Base-by-base conservation (phyloP, 2,329 filamentous ascomycete genomes). In the Daldinia sp. region DNA sequence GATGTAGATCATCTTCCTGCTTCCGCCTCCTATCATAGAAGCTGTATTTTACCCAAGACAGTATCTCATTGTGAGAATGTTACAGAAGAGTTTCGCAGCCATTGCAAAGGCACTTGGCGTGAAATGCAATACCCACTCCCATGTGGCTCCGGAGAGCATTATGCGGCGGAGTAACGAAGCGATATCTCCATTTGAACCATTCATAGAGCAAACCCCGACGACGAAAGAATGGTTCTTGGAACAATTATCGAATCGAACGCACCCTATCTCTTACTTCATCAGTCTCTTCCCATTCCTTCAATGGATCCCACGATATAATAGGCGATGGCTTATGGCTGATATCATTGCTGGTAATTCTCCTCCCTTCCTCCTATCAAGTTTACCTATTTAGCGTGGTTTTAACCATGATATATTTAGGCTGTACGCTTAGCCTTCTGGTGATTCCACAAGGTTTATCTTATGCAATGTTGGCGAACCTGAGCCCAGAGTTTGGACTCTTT, bases 361-460 rank as follows among this genome's bases (percentile, higher is more conserved):
- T 3, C 13, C 45, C 27, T 4, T 30, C 19, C 1, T 21, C 1
- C 29, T 32, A 32, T 32, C 8, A 27, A 11, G 13, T 27, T 1
- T 15, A 45, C n/a, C n/a, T 32, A 11, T 17, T 5, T 1, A 30
- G 10, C 11, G 19, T 41, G 11, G 15, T 35, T 11, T 6, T 43
- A 13, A 45, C 29, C 11, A 48, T 11, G 11, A 32, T 32, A 32
- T 48, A 19, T 6, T 21, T 51, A 58, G 55, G 55, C 25, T 35
- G 17, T 35, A 58, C 55, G 29, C 47, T 58, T 3, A 21, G 29
- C 15, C 55, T 58, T 15, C 27, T 58, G 9, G 17, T 51, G 10
- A 51, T 58, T 3, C 55, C 55, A 25, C 55, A 58, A n/a, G 55
- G 55, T 1, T 37, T 58, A 13, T 58, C 55, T 4, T 45, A 58